These are phyloP conservation scores for Penicillium flavigenum DNA, from an alignment of 495 filamentous ascomycete species.

Conservation along the genomic window DNA sequence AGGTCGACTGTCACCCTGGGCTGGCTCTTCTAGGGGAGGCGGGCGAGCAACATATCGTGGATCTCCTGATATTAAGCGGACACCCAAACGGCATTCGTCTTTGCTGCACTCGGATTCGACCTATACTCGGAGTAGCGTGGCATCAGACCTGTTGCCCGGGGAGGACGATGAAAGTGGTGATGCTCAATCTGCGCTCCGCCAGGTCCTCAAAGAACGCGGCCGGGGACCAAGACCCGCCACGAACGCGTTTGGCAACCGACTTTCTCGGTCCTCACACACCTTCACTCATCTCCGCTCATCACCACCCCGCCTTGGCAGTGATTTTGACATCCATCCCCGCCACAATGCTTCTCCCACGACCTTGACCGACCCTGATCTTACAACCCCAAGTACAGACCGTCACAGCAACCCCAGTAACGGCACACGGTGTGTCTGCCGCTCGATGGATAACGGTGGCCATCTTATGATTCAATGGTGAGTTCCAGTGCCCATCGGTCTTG, in stretches of 20 bases:
- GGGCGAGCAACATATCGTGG: constrained; percentile 33
- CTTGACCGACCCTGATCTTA: constrained; percentile 62
- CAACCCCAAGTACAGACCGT: constrained; percentile 64
- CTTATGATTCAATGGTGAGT: constrained; percentile 84
- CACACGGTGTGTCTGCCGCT: constrained; percentile 74
- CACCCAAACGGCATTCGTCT: constrained; percentile 39
- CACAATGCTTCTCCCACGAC: constrained; percentile 64
- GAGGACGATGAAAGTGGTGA: constrained; percentile 53
- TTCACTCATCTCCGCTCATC: constrained; percentile 45
- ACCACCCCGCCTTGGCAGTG: constrained; percentile 43
- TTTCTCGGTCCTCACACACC: constrained; percentile 35
- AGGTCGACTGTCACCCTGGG: constrained; percentile 46
- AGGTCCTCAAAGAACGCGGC: constrained; percentile 63
- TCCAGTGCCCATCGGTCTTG: not conserved
- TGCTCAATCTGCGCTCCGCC: constrained; percentile 65
- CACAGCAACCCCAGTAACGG: constrained; percentile 54
- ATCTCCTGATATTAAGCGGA: constrained; percentile 39
- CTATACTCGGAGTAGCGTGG: constrained; percentile 39
- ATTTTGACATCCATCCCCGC: constrained; percentile 38
- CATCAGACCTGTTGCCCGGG: constrained; percentile 57
- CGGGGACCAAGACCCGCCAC: constrained; percentile 48
- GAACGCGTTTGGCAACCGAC: constrained; percentile 31
- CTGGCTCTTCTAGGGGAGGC: constrained; percentile 33
- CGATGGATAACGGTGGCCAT: constrained; percentile 61
- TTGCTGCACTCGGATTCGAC: constrained; percentile 37